A percentile compares a stretch with the other conserved stretches of the same genome.
phyloP scores from a whole-genome alignment of 345 rosid species.

The Mercurialis annua region DNA sequence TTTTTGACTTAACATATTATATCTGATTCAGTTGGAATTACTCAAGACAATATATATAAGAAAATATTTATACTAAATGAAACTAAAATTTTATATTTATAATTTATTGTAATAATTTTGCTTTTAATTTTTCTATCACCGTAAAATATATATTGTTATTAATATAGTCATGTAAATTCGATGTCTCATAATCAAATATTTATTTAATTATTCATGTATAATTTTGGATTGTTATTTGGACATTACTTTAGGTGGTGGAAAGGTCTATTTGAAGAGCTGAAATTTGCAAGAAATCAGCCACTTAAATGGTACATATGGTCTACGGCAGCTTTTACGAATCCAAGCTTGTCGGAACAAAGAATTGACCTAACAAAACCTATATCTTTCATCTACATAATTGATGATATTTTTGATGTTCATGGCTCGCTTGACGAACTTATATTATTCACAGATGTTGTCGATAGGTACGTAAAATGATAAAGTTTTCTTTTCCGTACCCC shows the following conservation, averaged over 20 bases:
- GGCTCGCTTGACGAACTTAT: slow-evolving; percentile 45
- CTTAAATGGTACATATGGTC: slow-evolving; percentile 53
- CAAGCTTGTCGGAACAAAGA: slow-evolving; percentile 40
- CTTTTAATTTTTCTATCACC: neutral
- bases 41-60: no score
- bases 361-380: slow-evolving; percentile 48
- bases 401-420: slow-evolving; percentile 51
- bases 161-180: no score
- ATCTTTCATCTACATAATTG: slow-evolving; percentile 51
- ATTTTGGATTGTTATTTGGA: no score
- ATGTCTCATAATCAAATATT: neutral
- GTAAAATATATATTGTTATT: neutral
- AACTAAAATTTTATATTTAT: no score
- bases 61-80: no score
- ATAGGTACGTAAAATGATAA: slow-evolving; percentile 28
- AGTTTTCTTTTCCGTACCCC: no score
- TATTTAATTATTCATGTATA: no score
- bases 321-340: slow-evolving; percentile 43
- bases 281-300: slow-evolving; percentile 51
- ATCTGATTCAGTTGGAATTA: no score
- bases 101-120: slow-evolving; percentile 11
- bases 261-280: slow-evolving; percentile 38
- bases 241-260: slow-evolving; percentile 60
- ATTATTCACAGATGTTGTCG: slow-evolving; percentile 39
- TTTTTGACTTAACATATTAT: no score